phyloP scores from a whole-genome alignment of 306 rosid species.

The Cyamopsis tetragonoloba region DNA sequence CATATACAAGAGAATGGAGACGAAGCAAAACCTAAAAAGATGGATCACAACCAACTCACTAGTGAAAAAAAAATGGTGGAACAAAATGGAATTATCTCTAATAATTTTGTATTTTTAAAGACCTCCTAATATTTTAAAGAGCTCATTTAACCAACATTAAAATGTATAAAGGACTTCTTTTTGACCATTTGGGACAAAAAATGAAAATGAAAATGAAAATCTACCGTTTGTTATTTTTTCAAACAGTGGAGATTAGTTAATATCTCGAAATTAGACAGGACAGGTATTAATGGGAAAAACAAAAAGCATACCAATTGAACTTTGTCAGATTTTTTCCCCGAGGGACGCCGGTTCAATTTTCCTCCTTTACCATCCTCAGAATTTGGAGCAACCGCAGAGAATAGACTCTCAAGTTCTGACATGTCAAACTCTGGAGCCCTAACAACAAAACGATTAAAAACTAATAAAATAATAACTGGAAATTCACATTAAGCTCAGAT shows the following conservation, averaged over 20 bases:
- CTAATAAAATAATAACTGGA: background rate
- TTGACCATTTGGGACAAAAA: background rate
- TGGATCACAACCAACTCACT: slow-evolving; percentile 2
- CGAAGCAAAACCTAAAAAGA: slow-evolving; percentile 6
- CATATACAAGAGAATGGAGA: background rate
- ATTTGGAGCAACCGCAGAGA: slow-evolving; percentile 71
- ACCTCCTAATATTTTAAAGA: background rate
- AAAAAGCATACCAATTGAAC: slow-evolving; percentile 75
- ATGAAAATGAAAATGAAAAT: slow-evolving; percentile 7
- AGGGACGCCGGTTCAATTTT: slow-evolving; percentile 45
- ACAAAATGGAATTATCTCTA: background rate
- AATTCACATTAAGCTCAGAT: slow-evolving; percentile 15
- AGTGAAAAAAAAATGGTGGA: slow-evolving; percentile 12
- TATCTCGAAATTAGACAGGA: background rate
- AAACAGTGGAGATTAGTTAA: slow-evolving; percentile 8
- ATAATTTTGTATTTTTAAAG: background rate
- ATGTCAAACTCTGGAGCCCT: slow-evolving; percentile 99
- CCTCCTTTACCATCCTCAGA: slow-evolving; percentile 46
- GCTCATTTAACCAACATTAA: background rate
- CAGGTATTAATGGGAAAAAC: background rate
- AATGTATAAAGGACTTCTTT: background rate
- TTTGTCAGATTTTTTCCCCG: slow-evolving; percentile 66
- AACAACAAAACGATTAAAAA: slow-evolving; percentile 25
- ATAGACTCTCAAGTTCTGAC: slow-evolving; percentile 92
- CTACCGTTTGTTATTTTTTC: background rate